These are phyloP conservation scores for Musa beccarii DNA, from an alignment of 176 grass and related monocot genomes.

Conservation along the genomic window DNA sequence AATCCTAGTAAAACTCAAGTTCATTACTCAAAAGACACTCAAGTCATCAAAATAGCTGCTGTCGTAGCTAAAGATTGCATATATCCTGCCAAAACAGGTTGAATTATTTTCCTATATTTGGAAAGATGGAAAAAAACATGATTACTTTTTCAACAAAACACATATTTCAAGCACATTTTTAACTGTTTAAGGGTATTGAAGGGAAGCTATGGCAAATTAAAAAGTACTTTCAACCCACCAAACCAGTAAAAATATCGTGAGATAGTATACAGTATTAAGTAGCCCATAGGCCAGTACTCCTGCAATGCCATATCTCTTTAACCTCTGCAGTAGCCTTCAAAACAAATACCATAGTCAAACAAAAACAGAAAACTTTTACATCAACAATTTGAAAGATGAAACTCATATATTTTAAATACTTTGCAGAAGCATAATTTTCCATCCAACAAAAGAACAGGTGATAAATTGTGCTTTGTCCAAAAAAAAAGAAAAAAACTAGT, in stretches of 20 bases:
- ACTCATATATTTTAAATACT: not conserved
- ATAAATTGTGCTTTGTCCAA: too few species aligned
- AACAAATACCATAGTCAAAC: not conserved
- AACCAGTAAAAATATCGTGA: constrained; percentile 74
- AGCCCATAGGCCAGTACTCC: constrained; percentile 89
- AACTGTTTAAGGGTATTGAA: not conserved
- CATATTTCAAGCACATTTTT: not conserved
- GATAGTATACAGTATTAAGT: constrained; percentile 88
- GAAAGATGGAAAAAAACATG: too few species aligned
- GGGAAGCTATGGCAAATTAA: not conserved
- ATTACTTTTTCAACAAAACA: not conserved
- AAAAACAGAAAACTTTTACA: not conserved
- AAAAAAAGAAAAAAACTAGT: too few species aligned
- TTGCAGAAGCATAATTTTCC: too few species aligned
- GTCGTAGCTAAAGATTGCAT: too few species aligned
- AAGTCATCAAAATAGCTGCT: too few species aligned
- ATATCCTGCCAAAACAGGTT: too few species aligned
- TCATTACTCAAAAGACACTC: too few species aligned
- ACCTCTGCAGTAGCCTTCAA: constrained; percentile 52
- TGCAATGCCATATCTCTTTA: constrained; percentile 86
- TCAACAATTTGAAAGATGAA: constrained; percentile 3
- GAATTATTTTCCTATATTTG: too few species aligned
- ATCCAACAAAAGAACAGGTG: too few species aligned
- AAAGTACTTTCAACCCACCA: constrained; percentile 44
- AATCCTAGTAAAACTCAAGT: too few species aligned